Conservation (phyloP, 495 filamentous ascomycete species). For the Cenococcum geophilum region DNA sequence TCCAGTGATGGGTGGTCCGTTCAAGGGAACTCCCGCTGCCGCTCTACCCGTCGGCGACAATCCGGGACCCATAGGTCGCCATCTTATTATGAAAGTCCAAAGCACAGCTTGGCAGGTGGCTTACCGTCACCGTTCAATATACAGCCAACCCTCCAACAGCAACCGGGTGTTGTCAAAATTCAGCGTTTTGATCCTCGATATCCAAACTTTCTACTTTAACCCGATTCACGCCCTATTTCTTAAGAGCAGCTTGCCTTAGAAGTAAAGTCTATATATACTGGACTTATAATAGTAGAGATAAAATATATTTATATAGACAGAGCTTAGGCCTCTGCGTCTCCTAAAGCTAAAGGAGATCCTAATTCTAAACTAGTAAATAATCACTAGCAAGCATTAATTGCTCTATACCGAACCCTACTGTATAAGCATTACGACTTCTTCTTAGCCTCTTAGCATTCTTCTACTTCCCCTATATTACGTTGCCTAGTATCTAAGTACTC, state of each 20-base stretch:
- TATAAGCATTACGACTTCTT: conserved; percentile 48
- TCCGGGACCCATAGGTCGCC: conserved; percentile 3
- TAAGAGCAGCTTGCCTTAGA: conserved; percentile 32
- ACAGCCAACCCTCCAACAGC: conserved; percentile 1
- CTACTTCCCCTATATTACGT: conserved; percentile 52
- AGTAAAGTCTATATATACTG: conserved; percentile 65
- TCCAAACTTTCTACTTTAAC: conserved; percentile 27
- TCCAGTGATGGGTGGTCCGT: conserved; percentile 27
- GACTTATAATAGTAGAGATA: conserved; percentile 70
- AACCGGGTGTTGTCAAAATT: conserved; percentile 21
- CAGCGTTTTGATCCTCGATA: conserved; percentile 23
- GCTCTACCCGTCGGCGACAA: not conserved
- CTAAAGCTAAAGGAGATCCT: conserved; percentile 14
- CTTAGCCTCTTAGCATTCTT: conserved; percentile 68
- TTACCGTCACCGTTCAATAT: conserved; percentile 1
- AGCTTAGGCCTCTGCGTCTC: conserved; percentile 33
- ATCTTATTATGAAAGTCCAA: conserved; percentile 13
- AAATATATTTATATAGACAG: conserved; percentile 71
- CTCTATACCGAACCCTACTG: conserved; percentile 55
- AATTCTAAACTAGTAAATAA: conserved; percentile 48
- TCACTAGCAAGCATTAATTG: conserved; percentile 69
- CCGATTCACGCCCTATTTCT: conserved; percentile 28
- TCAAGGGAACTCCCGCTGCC: conserved; percentile 18
- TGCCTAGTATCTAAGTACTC: conserved; percentile 61
- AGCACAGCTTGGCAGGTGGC: not conserved